Evolutionary conservation across 1,284 basidiomycete genomes (phyloP), one percentile per base, ranked within the genome.

Genomic region (Quambalaria eucalypti): DNA sequence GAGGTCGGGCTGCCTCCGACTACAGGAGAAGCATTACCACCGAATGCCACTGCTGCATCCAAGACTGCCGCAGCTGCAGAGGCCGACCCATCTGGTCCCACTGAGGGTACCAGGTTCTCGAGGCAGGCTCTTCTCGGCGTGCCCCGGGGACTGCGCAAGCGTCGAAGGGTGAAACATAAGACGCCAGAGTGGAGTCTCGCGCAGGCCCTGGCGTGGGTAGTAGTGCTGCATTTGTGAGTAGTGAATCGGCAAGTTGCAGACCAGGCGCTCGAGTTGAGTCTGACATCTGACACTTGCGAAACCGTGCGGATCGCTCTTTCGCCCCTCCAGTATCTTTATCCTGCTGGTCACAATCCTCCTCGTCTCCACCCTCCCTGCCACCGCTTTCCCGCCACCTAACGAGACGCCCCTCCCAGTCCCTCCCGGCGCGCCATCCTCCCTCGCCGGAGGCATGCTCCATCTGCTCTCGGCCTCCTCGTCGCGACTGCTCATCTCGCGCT

Each of bases 151-250:
- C 55, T 65, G 31, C 57, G 52, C 7, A 39, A 39, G 36, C 16
- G 36, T 14, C 44, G 40, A 2, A 50, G 38, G 14, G 50, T 57
- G 12, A 65, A 61, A 53, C 56, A 62, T 46, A 71, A 63, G 75
- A 84, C 82, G 23, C 76, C 80, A 16, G 84, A 86, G 62, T 93
- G 91, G 90, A 78, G 81, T 44, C 76, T 86, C 21, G 89, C 88
- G 0, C 78, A 88, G 23, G 78, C 82, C 0, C 81, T 92, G 7
- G 82, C 86, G 0, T 86, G 87, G 82, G 79, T 86, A 7, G 84
- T 87, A 1, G 76, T 80, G 21, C 67, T 84, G 5, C 89, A 92
- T 70, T 80, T 93, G 88, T 90, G 68, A 52, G 86, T 79, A 6
- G n/a, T 23, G 49, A 21, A 16, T 9, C 1, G 30, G 16, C 9